Evolutionary conservation across 2,329 filamentous ascomycete genomes (phyloP), one percentile per base, ranked within the genome.

Genomic region (Beauveria bassiana): DNA sequence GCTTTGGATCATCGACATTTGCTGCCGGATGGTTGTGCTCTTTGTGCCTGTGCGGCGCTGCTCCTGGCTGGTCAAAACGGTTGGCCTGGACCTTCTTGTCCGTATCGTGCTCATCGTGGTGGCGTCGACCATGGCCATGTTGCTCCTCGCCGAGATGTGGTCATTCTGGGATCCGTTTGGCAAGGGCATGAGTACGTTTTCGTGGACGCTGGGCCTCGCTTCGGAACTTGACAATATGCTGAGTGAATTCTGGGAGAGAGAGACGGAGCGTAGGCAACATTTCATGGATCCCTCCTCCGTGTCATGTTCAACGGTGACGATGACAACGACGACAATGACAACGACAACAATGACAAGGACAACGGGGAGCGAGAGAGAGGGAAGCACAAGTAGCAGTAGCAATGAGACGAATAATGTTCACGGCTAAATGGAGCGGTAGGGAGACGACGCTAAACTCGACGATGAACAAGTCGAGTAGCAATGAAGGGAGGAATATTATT

Each of bases 141-240:
- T 64, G 2, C 22, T 70, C 1, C 56, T 70, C 9, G 34, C 62
- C 2, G 68, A 71, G 57, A 63, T 70, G 43, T 67, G 65, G 64
- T 18, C 57, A 8, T 63, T 70, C 57, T 71, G 69, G 69, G 65
- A 71, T 57, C 70, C 70, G 0, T 67, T 65, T 42, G 53, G 62
- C 9, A 51, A 22, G 14, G 65, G 64, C 1, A 54, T 68, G 9
- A 71, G 71, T 40, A 66, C 58, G 24, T 66, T 64, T 51, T 52
- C 65, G 18, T 72, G 67, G 66, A 69, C 67, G 1, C 60, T 70
- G 20, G 67, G 68, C 3, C 65, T 71, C n/a, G 70, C 69, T 2
- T 65, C 42, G 12, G 70, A 71, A 49, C 64, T 71, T 58, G 70
- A 71, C 61, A 61, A 62, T 24, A 66, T 71, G 62, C 38, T 71